phyloP scores from a whole-genome alignment of 2,329 filamentous ascomycete species.

The Fusarium sp. region DNA sequence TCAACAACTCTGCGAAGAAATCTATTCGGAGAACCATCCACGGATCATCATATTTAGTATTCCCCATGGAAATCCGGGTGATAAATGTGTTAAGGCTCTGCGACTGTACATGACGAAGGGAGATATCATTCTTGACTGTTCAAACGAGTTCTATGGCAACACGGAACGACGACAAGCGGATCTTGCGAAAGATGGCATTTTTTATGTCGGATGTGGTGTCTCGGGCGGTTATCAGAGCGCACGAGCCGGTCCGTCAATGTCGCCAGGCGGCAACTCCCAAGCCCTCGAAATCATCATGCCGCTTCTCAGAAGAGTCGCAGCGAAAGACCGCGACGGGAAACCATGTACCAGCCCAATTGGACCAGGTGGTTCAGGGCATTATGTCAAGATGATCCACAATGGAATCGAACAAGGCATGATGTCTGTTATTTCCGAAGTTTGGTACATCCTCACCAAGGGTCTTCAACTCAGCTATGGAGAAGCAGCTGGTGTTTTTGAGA shows the following conservation, averaged over 20 bases:
- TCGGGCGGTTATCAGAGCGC: slow-evolving; percentile 1
- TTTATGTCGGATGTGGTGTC: background rate
- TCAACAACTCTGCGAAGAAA: background rate
- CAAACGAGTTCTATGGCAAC: slow-evolving; percentile 7
- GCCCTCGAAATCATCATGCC: slow-evolving; percentile 1
- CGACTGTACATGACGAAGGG: background rate
- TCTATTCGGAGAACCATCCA: background rate
- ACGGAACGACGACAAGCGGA: background rate
- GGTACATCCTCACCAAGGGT: slow-evolving; percentile 7
- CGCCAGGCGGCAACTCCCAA: background rate
- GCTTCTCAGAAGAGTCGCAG: background rate
- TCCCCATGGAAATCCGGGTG: background rate
- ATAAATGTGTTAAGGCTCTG: background rate
- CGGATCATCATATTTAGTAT: slow-evolving; percentile 1
- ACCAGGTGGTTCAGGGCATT: background rate
- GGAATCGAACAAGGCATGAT: slow-evolving; percentile 5
- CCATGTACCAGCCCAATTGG: background rate
- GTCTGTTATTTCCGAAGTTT: background rate
- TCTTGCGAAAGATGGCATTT: background rate
- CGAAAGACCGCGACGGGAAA: fast-evolving
- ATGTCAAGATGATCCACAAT: background rate
- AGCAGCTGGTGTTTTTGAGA: background rate
- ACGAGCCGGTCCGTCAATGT: background rate
- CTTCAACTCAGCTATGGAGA: background rate
- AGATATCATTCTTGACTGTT: slow-evolving; percentile 6